phyloP scores from a whole-genome alignment of 148 eudicot species.

The Vaccinium myrtillus region DNA sequence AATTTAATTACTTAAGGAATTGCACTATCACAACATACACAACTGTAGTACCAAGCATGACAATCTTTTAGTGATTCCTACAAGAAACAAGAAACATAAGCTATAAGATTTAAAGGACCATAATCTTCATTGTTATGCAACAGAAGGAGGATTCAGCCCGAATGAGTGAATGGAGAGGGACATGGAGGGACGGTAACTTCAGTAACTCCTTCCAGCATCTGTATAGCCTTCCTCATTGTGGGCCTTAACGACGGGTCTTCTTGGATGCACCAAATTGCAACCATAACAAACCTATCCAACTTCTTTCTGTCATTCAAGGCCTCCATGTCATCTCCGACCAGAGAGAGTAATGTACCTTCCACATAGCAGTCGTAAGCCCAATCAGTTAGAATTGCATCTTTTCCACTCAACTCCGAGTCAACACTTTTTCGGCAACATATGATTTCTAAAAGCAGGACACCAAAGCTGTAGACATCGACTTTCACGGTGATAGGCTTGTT shows the following conservation, averaged over 20 bases:
- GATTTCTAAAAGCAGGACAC: constrained; percentile 21
- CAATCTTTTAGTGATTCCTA: too few relatives aligned
- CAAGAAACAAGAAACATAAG: too few relatives aligned
- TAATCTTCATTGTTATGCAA: too few relatives aligned
- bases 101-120: too few relatives aligned
- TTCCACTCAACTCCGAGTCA: neutral
- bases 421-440: constrained; percentile 13
- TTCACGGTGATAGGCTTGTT: constrained; percentile 6
- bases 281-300: neutral
- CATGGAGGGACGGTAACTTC: constrained; percentile 17
- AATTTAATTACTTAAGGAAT: too few relatives aligned
- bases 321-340: neutral
- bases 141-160: too few relatives aligned
- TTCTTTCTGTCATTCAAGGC: neutral
- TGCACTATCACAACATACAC: too few relatives aligned
- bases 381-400: constrained; percentile 2
- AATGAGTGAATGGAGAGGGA: neutral
- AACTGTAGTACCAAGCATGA: too few relatives aligned
- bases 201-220: constrained; percentile 28
- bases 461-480: constrained; percentile 25
- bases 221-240: constrained; percentile 17
- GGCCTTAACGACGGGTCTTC: constrained; percentile 24
- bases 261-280: constrained; percentile 1
- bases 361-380: constrained; percentile 21
- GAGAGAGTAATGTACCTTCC: neutral